Base-by-base conservation (phyloP, 768 basidiomycete genomes). In the Daedaleopsis sinensis region DNA sequence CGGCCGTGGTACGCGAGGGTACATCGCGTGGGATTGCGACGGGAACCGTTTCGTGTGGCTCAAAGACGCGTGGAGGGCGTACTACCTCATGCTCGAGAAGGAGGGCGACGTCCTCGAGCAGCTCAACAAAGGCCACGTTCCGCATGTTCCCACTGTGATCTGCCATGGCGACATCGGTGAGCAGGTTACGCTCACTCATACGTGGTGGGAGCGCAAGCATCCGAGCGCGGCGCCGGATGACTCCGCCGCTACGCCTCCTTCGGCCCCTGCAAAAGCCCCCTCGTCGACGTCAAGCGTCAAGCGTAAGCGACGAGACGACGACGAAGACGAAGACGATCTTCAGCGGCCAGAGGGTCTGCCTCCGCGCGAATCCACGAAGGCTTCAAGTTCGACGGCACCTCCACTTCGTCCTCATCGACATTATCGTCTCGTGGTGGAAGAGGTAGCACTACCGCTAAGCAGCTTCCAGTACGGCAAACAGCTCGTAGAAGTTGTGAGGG, bases 61-160 rank as follows among this genome's bases (percentile, higher is more conserved):
- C n/a, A 65, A 62, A 55, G 65, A 65, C 38, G 47, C 50, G 18
- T 65, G 65, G 65, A 57, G 61, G 3, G 36, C 50, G 11, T 32
- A 24, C 13, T 55, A 44, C 24, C 23, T 12, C 19, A 18, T 15
- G 10, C 16, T 55, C 38, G 23, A 43, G 37, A 54, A 53, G 35
- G 65, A 65, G 35, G 55, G 61, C 1, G 46, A 38, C 1, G 48
- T 59, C 1, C 37, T 55, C 8, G 13, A n/a, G 42, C 8, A 50
- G 10, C 49, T 63, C 27, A 39, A 55, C 13, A 1, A 27, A 23
- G 24, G 15, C 7, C 11, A 53, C 6, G 38, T 53, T 7, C 37
- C 15, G 2, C 11, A 39, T 21, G 37, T 53, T 15, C 52, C 52
- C 12, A 53, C 52, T 6, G 18, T 39, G 21, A 11, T 53, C 38